Conservation (phyloP, 2,329 filamentous ascomycete genomes). For the Ilyonectria robusta region DNA sequence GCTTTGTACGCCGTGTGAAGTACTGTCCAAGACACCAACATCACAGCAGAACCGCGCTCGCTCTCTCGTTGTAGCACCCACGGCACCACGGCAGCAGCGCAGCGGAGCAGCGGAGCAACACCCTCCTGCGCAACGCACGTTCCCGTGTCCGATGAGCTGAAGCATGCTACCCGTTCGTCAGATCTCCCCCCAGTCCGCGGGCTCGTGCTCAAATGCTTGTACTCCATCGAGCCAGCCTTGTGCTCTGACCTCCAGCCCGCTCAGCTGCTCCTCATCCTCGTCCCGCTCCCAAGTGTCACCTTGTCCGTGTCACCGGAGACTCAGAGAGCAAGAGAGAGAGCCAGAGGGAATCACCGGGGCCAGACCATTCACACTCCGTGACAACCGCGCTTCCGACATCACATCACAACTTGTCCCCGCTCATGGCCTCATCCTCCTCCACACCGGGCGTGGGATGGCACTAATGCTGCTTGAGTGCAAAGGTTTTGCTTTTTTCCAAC, state of each 20-base stretch:
- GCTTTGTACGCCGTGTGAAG: not conserved
- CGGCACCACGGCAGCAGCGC: constrained; percentile 26
- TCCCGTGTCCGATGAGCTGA: constrained; percentile 50
- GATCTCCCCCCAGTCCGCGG: constrained; percentile 38
- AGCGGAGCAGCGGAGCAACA: constrained; percentile 12
- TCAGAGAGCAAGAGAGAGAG: not conserved
- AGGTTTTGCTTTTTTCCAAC: constrained; percentile 10
- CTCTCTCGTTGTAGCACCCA: not conserved
- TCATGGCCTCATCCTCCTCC: not conserved
- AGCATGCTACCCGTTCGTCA: constrained; percentile 47
- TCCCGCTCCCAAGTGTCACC: constrained; percentile 12
- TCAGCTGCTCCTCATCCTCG: not conserved
- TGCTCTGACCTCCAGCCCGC: not conserved
- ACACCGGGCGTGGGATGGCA: not conserved
- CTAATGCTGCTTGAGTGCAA: not conserved
- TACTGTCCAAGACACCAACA: not conserved
- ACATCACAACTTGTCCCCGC: constrained; percentile 3
- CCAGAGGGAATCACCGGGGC: not conserved
- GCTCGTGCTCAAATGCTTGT: constrained; percentile 14
- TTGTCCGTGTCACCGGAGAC: not conserved
- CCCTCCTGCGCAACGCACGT: constrained; percentile 42
- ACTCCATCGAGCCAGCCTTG: not conserved
- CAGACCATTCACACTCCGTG: constrained; percentile 1
- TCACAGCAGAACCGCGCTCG: not conserved
- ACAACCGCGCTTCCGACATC: constrained; percentile 19